Evolutionary conservation across 2,329 filamentous ascomycete species (phyloP), one percentile per base, ranked within the genome.

Genomic region (Alternaria sp.): DNA sequence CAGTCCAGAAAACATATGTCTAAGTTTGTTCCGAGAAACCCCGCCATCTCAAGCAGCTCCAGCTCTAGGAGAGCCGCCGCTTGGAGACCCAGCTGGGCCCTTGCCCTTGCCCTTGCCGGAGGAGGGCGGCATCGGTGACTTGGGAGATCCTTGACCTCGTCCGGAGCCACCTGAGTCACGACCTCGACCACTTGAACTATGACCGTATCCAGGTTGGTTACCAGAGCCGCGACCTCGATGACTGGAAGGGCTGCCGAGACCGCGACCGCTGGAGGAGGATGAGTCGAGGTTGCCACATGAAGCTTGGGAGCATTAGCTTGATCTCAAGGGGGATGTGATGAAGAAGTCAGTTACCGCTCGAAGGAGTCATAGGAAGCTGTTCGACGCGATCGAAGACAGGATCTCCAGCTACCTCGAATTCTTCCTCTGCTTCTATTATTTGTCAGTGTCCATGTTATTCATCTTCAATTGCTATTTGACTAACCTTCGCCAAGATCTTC

Each of bases 401-500:
- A 23, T 37, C 42, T 3, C 51, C 33, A 3, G 17, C 51, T 1
- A n/a, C 2, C 5, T 54, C 26, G 0, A 23, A 48, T 2, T 46
- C 51, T 3, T 39, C 41, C 3, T 54, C 51, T 1, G 41, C 31
- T 0, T 37, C 42, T 51, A 5, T 17, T 2, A 23, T 1, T 11
- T n/a, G 29, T 46, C 44, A 46, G 17, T n/a, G 3, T 24, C 5
- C 10, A 29, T 13, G n/a, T 17, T 17, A 4, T 14, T 2, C 5
- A 7, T 26, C n/a, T 23, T 26, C 11, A 2, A 14, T n/a, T 9
- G 1, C 4, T 9, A n/a, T 4, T 14, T 4, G 3, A 28, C 14
- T 31, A 4, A 33, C 42, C 42, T 21, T 46, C 33, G 17, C 31
- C 26, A 6, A 52, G 39, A 42, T 52, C 39, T 21, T 52, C 50